phyloP scores from a whole-genome alignment of 2,329 filamentous ascomycete genomes.

The Thelonectria discophora region DNA sequence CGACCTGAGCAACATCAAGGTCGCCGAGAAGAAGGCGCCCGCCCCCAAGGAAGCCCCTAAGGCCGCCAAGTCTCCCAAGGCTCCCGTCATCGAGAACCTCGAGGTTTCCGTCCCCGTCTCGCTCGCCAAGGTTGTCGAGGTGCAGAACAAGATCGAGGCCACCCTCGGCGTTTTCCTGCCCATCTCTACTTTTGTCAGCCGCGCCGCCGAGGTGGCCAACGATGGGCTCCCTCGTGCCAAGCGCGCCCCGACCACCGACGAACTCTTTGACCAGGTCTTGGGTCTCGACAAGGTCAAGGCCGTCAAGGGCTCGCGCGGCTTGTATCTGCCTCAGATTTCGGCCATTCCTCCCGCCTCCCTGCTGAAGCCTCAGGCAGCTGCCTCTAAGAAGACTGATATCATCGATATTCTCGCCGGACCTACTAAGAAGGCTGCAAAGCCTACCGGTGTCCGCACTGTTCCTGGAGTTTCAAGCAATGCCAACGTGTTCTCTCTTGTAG shows the following conservation, averaged over 20 bases:
- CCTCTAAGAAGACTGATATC: conserved; percentile 67
- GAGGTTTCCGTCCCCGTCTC: conserved; percentile 80
- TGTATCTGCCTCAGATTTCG: conserved; percentile 76
- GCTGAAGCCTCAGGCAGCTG: conserved; percentile 44
- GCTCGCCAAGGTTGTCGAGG: conserved; percentile 78
- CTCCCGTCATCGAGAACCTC: conserved; percentile 57
- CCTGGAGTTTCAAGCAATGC: conserved; percentile 63
- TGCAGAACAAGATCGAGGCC: conserved; percentile 81
- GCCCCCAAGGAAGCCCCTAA: conserved; percentile 47
- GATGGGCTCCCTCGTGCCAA: conserved; percentile 78
- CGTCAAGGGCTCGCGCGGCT: conserved; percentile 65
- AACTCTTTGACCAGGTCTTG: conserved; percentile 89
- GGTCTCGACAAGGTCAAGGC: conserved; percentile 65
- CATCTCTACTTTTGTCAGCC: conserved; percentile 84
- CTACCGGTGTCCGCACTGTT: conserved; percentile 45
- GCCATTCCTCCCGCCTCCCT: conserved; percentile 60
- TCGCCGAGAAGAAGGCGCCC: conserved; percentile 64
- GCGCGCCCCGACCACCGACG: conserved; percentile 72
- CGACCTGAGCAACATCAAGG: conserved; percentile 94
- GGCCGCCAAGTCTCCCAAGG: conserved; percentile 51
- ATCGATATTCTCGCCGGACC: conserved; percentile 77
- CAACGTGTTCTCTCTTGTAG: conserved; percentile 84
- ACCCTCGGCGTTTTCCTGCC: conserved; percentile 83
- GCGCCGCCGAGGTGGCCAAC: conserved; percentile 88
- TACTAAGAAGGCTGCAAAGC: conserved; percentile 39